Percentiles rank a stretch among this genome's conserved stretches.
Conservation (phyloP, 163 green algal species). For the Prototheca wickerhamii region DNA sequence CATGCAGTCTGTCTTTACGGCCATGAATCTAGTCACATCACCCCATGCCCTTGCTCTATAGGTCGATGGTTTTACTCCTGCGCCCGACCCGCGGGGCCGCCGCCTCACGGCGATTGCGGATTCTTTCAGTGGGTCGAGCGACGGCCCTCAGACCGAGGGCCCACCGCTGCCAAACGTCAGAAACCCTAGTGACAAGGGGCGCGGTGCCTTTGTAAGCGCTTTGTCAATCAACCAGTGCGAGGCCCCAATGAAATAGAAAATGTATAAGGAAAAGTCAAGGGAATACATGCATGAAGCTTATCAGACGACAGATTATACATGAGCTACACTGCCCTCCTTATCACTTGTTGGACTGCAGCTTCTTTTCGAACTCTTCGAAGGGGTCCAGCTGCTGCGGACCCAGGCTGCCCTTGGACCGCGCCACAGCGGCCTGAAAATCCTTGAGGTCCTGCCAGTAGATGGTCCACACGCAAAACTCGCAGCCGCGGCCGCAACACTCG, state of each 20-base stretch:
- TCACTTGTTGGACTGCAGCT: no score
- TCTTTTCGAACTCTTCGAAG: slow-evolving; percentile 29
- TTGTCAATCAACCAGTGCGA: no score
- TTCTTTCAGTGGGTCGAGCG: slow-evolving; percentile 50
- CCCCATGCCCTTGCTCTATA: slow-evolving; percentile 3
- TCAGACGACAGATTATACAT: neutral
- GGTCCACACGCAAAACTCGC: slow-evolving; percentile 35
- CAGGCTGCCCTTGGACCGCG: neutral
- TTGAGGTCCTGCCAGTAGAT: slow-evolving; percentile 21
- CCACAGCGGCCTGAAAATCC: slow-evolving; percentile 18
- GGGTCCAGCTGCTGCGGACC: slow-evolving; percentile 17
- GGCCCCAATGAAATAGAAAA: neutral
- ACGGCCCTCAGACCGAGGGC: neutral
- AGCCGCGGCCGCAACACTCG: slow-evolving; percentile 35
- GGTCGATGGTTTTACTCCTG: slow-evolving; percentile 64
- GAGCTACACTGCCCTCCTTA: neutral
- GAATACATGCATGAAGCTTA: neutral
- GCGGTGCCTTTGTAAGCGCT: no score
- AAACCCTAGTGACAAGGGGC: no score
- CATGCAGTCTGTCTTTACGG: no score
- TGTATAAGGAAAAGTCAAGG: neutral
- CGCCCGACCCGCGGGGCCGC: slow-evolving; percentile 35
- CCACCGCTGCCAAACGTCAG: neutral
- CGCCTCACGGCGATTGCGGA: slow-evolving; percentile 51
- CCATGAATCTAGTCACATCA: neutral